Base-by-base conservation (phyloP, 495 filamentous ascomycete species). In the Coniosporium apollinis region DNA sequence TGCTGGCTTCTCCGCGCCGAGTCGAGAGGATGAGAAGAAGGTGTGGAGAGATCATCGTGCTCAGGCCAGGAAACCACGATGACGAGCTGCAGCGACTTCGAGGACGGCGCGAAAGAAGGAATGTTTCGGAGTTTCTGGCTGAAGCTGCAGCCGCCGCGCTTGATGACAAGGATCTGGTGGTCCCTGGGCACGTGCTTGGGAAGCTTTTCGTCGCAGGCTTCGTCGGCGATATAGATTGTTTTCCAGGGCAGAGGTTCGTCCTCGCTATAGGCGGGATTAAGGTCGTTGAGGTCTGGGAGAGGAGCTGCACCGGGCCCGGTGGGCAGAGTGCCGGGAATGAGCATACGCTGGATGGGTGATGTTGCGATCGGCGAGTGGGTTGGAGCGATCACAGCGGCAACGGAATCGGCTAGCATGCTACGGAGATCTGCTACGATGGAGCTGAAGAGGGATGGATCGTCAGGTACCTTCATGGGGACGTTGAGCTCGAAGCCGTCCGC, bases 141-240 rank as follows among this genome's bases (percentile, higher is more conserved):
- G 56, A 96, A 96, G 25, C 64, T 78, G 58, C 89, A 97, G 2
- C 71, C 75, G 14, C 89, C 89, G 15, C 89, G 77, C 21, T 71
- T 75, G 39, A 96, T 66, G 18, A 94, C 69, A 38, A 97, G 69
- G 11, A 94, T 62, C 42, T 93, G 73, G 54, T 91, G 66, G n/a
- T 59, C 61, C 10, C 69, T 70, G 0, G 70, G 64, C 2, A 76
- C 62, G 1, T 66, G 55, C 10, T 69, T 61, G 0, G 74, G 70
- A 0, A 92, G 62, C 13, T 64, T 66, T 11, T 60, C 55, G 26
- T 69, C 46, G 56, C 86, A 94, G 1, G 74, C 66, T 11, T 76
- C 65, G 38, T 63, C 75, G 15, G 79, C 72, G 39, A 82, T 66
- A 58, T 79, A 84, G 40, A 93, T 61, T 6, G 52, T 69, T 3